phyloP scores from a whole-genome alignment of 2,329 filamentous ascomycete species.

The Tolypocladium album region DNA sequence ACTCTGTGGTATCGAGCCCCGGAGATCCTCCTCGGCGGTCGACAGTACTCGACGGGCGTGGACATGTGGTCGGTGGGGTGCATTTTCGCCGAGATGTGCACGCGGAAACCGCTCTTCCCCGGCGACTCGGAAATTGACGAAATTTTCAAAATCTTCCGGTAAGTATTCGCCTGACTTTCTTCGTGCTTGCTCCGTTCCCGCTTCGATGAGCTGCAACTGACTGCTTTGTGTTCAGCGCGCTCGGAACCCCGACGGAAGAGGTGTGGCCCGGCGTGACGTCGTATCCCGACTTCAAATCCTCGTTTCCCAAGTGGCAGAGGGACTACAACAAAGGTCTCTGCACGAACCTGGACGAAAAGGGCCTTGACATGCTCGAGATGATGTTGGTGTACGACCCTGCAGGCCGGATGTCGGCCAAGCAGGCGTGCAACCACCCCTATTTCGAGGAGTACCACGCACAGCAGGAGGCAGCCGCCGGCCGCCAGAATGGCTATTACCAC shows the following conservation, averaged over 20 bases:
- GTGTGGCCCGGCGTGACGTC: constrained; percentile 89
- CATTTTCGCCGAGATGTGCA: constrained; percentile 96
- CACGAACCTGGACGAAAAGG: constrained; percentile 59
- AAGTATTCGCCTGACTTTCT: constrained; percentile 14
- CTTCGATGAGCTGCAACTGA: neutral
- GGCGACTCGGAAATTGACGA: constrained; percentile 61
- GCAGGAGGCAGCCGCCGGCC: constrained; percentile 15
- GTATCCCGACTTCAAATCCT: constrained; percentile 86
- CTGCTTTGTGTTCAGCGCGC: constrained; percentile 35
- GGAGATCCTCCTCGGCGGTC: constrained; percentile 80
- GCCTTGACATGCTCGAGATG: constrained; percentile 55
- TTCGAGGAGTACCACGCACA: constrained; percentile 41
- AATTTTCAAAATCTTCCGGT: constrained; percentile 58
- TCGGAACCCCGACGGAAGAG: constrained; percentile 74
- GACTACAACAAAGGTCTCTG: constrained; percentile 57
- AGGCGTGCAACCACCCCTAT: constrained; percentile 75
- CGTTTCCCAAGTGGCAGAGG: constrained; percentile 83
- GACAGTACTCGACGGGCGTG: constrained; percentile 87
- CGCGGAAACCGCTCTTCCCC: constrained; percentile 82
- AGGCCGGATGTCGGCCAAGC: constrained; percentile 79
- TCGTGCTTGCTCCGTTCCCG: neutral
- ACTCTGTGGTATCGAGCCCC: constrained; percentile 89
- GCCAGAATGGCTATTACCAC: constrained; percentile 24
- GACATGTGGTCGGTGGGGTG: constrained; percentile 95
- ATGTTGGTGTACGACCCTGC: constrained; percentile 84